Percentiles rank a stretch among this genome's conserved stretches.
These are phyloP conservation scores for Aspergillus caelatus DNA, from an alignment of 2,329 filamentous ascomycete genomes.

Conservation along the genomic window DNA sequence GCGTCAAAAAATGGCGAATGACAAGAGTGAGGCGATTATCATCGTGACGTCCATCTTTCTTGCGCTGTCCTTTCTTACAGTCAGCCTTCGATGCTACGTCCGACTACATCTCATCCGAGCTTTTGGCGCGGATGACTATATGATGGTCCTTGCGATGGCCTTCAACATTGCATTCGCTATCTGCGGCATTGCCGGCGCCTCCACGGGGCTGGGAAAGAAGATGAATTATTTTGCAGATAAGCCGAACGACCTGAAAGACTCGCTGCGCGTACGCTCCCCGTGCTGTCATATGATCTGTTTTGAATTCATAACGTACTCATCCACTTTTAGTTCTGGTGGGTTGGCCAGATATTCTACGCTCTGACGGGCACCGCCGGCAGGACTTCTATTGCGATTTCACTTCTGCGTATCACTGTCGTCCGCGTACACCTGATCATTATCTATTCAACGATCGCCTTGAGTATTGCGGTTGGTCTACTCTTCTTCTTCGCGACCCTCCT, in stretches of 20 bases:
- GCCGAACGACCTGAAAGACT: neutral
- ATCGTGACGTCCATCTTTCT: constrained; percentile 32
- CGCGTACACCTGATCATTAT: constrained; percentile 49
- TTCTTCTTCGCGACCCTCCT: constrained; percentile 52
- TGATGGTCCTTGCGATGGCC: constrained; percentile 25
- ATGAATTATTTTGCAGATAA: neutral
- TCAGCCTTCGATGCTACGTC: constrained; percentile 37
- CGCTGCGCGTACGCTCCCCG: neutral
- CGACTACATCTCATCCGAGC: constrained; percentile 36
- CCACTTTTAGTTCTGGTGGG: constrained; percentile 43
- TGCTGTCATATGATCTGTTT: neutral
- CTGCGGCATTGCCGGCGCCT: constrained; percentile 7
- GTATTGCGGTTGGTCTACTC: constrained; percentile 43
- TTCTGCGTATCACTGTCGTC: constrained; percentile 50
- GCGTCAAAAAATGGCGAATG: neutral
- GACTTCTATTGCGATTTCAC: constrained; percentile 52
- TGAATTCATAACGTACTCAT: neutral
- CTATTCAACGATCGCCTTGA: constrained; percentile 42
- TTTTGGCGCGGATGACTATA: constrained; percentile 26
- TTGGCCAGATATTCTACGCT: constrained; percentile 53
- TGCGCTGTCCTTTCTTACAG: constrained; percentile 35
- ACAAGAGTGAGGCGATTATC: constrained; percentile 16
- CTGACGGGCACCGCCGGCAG: constrained; percentile 47
- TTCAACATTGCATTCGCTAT: constrained; percentile 18
- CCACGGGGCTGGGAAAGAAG: neutral